Evolutionary conservation across 768 basidiomycete species (phyloP).

Genomic region (Calocera viscosa): DNA sequence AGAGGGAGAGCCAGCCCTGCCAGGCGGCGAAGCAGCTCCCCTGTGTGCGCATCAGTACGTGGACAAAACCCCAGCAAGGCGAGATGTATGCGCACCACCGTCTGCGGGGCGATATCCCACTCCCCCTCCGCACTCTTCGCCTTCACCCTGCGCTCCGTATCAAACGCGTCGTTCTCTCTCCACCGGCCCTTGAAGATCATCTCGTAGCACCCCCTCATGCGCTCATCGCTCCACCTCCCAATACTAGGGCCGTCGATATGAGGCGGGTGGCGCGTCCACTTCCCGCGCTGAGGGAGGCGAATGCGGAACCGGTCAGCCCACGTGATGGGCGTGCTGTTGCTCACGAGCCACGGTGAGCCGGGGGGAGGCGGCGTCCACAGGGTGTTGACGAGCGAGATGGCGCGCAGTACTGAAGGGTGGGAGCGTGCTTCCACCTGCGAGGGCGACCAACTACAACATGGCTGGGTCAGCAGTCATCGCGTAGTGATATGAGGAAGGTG

Average conservation of each 20-base stretch:
- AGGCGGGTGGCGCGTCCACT: slow-evolving; percentile 26
- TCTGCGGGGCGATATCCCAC: not conserved
- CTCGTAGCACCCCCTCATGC: slow-evolving; percentile 18
- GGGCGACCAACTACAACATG: slow-evolving; percentile 34
- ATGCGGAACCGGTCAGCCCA: slow-evolving; percentile 70
- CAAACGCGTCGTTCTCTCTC: slow-evolving; percentile 19
- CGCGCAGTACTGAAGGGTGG: slow-evolving; percentile 44
- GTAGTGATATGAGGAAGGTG: slow-evolving; percentile 11
- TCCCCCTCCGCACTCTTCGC: slow-evolving; percentile 12
- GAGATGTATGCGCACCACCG: not conserved
- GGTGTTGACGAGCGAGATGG: slow-evolving; percentile 43
- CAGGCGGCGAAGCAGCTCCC: slow-evolving; percentile 36
- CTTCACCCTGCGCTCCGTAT: slow-evolving; percentile 18
- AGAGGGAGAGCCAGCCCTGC: slow-evolving; percentile 65
- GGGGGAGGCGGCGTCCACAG: slow-evolving; percentile 39
- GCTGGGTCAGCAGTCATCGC: slow-evolving; percentile 17
- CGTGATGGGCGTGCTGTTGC: slow-evolving; percentile 45
- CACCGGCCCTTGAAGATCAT: slow-evolving; percentile 20
- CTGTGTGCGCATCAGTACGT: slow-evolving; percentile 14
- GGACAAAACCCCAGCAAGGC: not conserved
- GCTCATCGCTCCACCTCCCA: slow-evolving; percentile 22
- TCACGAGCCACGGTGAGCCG: slow-evolving; percentile 28
- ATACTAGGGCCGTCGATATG: slow-evolving; percentile 21
- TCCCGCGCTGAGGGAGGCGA: slow-evolving; percentile 53
- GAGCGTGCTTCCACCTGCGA: slow-evolving; percentile 55